phyloP scores from a whole-genome alignment of 2,329 filamentous ascomycete genomes.

The Leptodontidium sp. region DNA sequence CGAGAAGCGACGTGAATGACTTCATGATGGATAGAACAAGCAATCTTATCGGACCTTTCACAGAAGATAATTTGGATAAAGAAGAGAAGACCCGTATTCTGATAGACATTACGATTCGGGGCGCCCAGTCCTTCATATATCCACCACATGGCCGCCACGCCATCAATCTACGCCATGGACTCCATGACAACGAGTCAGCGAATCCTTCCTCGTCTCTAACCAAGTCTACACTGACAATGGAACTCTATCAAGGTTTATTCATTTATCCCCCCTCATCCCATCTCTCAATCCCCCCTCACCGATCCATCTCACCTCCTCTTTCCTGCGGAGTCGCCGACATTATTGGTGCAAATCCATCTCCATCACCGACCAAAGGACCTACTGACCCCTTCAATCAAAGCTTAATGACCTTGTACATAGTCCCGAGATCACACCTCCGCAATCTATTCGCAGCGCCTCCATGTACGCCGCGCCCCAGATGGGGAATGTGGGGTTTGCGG shows the following conservation, averaged over 20 bases:
- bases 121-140: slow-evolving; percentile 11
- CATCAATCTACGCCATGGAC: background rate
- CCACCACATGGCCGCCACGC: slow-evolving; percentile 7
- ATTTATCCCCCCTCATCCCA: slow-evolving; percentile 16
- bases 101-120: background rate
- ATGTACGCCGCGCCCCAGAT: slow-evolving; percentile 18
- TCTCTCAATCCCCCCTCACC: background rate
- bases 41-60: background rate
- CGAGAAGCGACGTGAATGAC: slow-evolving; percentile 26
- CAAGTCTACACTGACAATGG: background rate
- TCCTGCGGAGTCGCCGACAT: too few relatives aligned
- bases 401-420: slow-evolving; percentile 7
- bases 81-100: background rate
- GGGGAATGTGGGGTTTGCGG: slow-evolving; percentile 22
- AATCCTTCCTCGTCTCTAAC: background rate
- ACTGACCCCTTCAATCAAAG: slow-evolving; percentile 18
- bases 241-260: background rate
- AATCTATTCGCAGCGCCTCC: slow-evolving; percentile 22
- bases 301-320: background rate
- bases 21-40: slow-evolving; percentile 28
- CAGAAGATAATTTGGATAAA: slow-evolving; percentile 14
- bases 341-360: slow-evolving; percentile 13
- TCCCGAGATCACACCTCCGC: slow-evolving; percentile 18
- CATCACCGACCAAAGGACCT: slow-evolving; percentile 4
- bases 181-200: background rate